These are phyloP conservation scores for Apiotrichum mycotoxinovorans DNA, from an alignment of 1,284 basidiomycete species.

Conservation along the genomic window DNA sequence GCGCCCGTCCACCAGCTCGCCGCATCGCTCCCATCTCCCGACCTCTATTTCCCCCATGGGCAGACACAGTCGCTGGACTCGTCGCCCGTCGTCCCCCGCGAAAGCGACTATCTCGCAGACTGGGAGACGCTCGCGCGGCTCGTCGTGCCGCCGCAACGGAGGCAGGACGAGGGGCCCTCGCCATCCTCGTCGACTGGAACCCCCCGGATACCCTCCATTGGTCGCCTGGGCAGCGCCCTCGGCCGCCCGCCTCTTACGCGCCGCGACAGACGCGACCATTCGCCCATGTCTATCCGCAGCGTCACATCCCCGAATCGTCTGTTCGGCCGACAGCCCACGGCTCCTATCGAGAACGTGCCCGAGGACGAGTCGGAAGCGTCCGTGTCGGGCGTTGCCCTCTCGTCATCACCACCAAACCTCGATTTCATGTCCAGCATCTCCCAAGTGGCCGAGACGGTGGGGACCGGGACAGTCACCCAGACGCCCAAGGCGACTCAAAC, in stretches of 20 bases:
- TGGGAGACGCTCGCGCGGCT: slow-evolving; percentile 39
- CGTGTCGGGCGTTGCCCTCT: background rate
- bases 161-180: background rate
- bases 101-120: slow-evolving; percentile 29
- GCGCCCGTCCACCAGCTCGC: background rate
- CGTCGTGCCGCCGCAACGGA: slow-evolving; percentile 9
- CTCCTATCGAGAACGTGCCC: background rate
- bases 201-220: background rate
- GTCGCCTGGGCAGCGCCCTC: background rate
- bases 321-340: background rate
- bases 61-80: background rate
- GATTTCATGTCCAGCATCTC: background rate
- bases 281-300: background rate
- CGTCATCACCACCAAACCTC: slow-evolving; percentile 2
- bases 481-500: background rate
- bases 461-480: background rate
- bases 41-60: background rate
- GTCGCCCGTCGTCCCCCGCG: slow-evolving; percentile 4
- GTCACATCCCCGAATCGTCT: background rate
- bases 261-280: background rate
- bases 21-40: background rate
- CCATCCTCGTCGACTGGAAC: background rate
- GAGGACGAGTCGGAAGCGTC: slow-evolving; percentile 4
- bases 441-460: background rate
- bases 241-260: background rate